These are phyloP conservation scores for Candida pseudofarinosa DNA, from an alignment of 805 yeast species.

Conservation along the genomic window DNA sequence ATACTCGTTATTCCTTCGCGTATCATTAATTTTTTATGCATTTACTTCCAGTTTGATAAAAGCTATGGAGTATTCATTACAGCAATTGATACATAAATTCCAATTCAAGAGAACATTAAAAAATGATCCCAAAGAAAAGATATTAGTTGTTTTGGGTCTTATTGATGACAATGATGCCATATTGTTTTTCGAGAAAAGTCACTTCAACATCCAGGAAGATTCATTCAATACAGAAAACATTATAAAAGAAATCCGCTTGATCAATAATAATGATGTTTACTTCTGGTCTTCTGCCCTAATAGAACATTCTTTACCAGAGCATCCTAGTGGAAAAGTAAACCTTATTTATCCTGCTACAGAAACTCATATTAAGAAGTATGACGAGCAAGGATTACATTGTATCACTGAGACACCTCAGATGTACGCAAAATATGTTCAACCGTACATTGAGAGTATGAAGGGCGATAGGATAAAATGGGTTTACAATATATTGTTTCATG, in stretches of 20 bases:
- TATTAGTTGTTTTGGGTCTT: slow-evolving; percentile 61
- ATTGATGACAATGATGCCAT: slow-evolving; percentile 64
- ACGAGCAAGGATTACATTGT: slow-evolving; percentile 55
- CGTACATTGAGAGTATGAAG: slow-evolving; percentile 71
- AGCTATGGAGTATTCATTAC: not conserved
- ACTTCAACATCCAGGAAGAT: slow-evolving; percentile 39
- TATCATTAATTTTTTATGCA: not conserved
- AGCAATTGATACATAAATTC: slow-evolving; percentile 38
- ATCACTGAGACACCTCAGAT: slow-evolving; percentile 78
- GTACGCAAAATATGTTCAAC: slow-evolving; percentile 59
- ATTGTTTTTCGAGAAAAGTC: slow-evolving; percentile 67
- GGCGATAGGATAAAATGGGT: slow-evolving; percentile 90
- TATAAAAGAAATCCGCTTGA: slow-evolving; percentile 23
- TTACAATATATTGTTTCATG: slow-evolving; percentile 70
- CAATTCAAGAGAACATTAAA: slow-evolving; percentile 43
- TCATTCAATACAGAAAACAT: slow-evolving; percentile 9
- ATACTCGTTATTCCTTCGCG: too few species aligned
- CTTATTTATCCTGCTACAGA: slow-evolving; percentile 87
- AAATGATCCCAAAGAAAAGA: slow-evolving; percentile 65
- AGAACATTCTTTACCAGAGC: slow-evolving; percentile 38
- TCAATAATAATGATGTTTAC: slow-evolving; percentile 79
- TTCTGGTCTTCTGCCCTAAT: slow-evolving; percentile 68
- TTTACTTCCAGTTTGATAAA: not conserved
- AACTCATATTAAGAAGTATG: slow-evolving; percentile 74
- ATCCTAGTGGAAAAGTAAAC: slow-evolving; percentile 67